Evolutionary conservation across 805 yeast species (phyloP), one percentile per base, ranked within the genome.

Genomic region (Yamadazyma tumulicola): DNA sequence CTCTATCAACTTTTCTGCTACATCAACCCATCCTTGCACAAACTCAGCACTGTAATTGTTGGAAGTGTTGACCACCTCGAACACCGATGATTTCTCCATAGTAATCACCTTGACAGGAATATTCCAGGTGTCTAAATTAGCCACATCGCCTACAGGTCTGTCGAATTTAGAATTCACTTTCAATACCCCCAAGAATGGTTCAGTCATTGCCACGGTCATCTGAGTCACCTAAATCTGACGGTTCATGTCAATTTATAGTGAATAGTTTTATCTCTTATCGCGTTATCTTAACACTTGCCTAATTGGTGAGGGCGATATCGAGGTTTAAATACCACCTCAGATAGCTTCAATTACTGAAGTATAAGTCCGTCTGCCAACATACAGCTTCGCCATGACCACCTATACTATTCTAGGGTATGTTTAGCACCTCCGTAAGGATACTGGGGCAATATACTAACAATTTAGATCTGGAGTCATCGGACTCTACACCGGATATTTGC

Each of bases 401-500:
- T n/a, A n/a, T n/a, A n/a, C n/a, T n/a, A n/a, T n/a, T n/a, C n/a
- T n/a, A n/a, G n/a, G n/a, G n/a, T n/a, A n/a, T n/a, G n/a, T n/a
- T n/a, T n/a, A n/a, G n/a, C n/a, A n/a, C n/a, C n/a, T n/a, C n/a
- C n/a, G n/a, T n/a, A n/a, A n/a, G n/a, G n/a, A n/a, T n/a, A n/a
- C n/a, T n/a, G n/a, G n/a, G n/a, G n/a, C n/a, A n/a, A 21, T 9
- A 21, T 21, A 6, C 35, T 32, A 26, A 32, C 31, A 5, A 2
- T 9, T n/a, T 34, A 34, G 38, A 6, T 19, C 38, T 13, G 87
- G 88, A 13, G 77, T 81, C 23, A 61, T 78, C 39, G 87, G 88
- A 19, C 63, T 82, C 6, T 81, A 81, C 54, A 79, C 87, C n/a
- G 68, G 75, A 1, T 69, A 64, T 45, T 61, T 69, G 32, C 61